These are phyloP conservation scores for Geotrichum phurueaensis DNA, from an alignment of 1,139 yeast species.

Conservation along the genomic window DNA sequence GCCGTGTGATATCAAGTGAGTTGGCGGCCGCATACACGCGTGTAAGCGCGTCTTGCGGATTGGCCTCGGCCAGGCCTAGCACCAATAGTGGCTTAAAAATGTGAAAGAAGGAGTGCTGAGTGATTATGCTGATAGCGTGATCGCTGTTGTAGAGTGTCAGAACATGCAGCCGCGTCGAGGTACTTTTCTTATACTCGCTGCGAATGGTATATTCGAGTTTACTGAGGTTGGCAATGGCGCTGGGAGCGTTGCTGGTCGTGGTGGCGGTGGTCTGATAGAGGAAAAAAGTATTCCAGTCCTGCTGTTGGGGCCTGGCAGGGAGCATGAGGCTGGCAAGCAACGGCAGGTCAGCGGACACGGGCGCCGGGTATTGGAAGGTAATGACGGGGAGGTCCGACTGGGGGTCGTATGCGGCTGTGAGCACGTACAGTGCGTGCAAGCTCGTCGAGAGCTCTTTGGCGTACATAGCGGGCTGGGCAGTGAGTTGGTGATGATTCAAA, in stretches of 20 bases:
- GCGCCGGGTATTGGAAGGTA: conserved; percentile 46
- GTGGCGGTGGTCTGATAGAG: conserved; percentile 35
- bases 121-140: conserved; percentile 50
- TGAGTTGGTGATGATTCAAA: not conserved
- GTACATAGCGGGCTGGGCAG: not conserved
- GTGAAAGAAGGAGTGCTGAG: conserved; percentile 48
- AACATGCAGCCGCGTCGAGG: conserved; percentile 47
- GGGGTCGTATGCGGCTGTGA: conserved; percentile 53
- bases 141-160: conserved; percentile 29
- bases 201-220: conserved; percentile 36
- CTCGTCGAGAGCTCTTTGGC: conserved; percentile 1
- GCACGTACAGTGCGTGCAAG: conserved; percentile 33
- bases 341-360: conserved; percentile 12
- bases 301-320: conserved; percentile 61
- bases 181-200: conserved; percentile 46
- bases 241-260: conserved; percentile 7
- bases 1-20: conserved; percentile 31
- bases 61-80: conserved; percentile 46
- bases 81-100: conserved; percentile 53
- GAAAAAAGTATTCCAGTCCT: conserved; percentile 56
- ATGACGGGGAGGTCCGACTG: conserved; percentile 53
- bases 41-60: conserved; percentile 28
- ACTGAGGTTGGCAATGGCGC: conserved; percentile 23
- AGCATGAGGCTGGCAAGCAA: conserved; percentile 52
- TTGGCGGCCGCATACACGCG: conserved; percentile 39